Percentiles rank a stretch among this genome's conserved stretches.
These are phyloP conservation scores for Tricholoma sp. DNA, from an alignment of 768 basidiomycete genomes.

Conservation along the genomic window DNA sequence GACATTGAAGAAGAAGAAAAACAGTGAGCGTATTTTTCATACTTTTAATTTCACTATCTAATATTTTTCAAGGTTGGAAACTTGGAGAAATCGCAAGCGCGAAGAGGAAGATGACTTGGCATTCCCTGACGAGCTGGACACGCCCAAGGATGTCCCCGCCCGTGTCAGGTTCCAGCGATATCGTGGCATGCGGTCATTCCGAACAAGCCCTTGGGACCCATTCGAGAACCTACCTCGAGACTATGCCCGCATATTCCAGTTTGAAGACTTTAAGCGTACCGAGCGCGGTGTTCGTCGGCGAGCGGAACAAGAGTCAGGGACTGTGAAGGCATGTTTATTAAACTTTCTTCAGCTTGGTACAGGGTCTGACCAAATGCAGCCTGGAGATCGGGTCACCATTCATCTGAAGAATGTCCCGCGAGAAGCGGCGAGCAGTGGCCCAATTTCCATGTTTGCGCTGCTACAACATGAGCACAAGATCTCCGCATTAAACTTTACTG, in stretches of 20 bases:
- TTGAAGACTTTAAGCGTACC: slow-evolving; percentile 90
- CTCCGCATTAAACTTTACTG: slow-evolving; percentile 85
- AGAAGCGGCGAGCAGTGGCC: slow-evolving; percentile 41
- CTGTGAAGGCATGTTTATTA: slow-evolving; percentile 55
- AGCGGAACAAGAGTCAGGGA: slow-evolving; percentile 54
- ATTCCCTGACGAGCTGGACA: slow-evolving; percentile 98
- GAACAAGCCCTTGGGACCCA: slow-evolving; percentile 97
- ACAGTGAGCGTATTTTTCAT: slow-evolving; percentile 52
- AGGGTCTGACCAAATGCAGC: slow-evolving; percentile 35
- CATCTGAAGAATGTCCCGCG: slow-evolving; percentile 72
- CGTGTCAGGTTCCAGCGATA: slow-evolving; percentile 84
- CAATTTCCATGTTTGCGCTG: slow-evolving; percentile 73
- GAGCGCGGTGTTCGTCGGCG: slow-evolving; percentile 64
- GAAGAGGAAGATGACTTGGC: slow-evolving; percentile 77
- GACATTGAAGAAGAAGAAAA: slow-evolving; percentile 80
- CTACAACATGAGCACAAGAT: slow-evolving; percentile 96
- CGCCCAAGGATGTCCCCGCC: slow-evolving; percentile 80
- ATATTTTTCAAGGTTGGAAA: slow-evolving; percentile 44
- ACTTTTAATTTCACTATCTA: slow-evolving; percentile 5
- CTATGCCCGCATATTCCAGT: slow-evolving; percentile 94
- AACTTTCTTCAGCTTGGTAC: neutral
- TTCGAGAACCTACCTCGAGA: slow-evolving; percentile 94
- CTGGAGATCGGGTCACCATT: slow-evolving; percentile 77
- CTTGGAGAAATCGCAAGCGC: slow-evolving; percentile 64
- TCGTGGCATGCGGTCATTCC: slow-evolving; percentile 86